Conservation (phyloP, 495 filamentous ascomycete genomes). For the Tuber calosporum region DNA sequence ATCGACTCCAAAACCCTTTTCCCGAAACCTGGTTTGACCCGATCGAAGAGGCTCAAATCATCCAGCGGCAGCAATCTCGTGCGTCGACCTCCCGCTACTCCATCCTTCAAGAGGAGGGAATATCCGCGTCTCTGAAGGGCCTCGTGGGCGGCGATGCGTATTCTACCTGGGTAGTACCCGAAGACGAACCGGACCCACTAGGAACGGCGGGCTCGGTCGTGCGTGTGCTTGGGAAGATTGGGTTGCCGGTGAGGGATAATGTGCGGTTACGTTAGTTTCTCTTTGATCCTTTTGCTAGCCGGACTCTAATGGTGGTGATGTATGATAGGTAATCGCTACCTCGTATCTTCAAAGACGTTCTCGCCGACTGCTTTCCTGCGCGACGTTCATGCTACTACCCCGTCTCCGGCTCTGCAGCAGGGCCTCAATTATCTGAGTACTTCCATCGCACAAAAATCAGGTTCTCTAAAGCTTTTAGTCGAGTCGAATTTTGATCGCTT, state of each 20-base stretch:
- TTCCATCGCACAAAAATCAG: constrained; percentile 95
- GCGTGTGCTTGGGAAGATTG: constrained; percentile 62
- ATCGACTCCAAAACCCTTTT: constrained; percentile 71
- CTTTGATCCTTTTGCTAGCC: constrained; percentile 3
- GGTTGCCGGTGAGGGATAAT: constrained; percentile 81
- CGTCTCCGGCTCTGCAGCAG: constrained; percentile 66
- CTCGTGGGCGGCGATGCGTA: constrained; percentile 28
- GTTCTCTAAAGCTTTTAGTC: constrained; percentile 86
- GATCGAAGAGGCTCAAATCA: constrained; percentile 37
- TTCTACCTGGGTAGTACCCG: constrained; percentile 50
- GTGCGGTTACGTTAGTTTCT: constrained; percentile 58
- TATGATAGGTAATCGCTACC: constrained; percentile 70
- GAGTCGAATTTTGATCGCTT: constrained; percentile 98
- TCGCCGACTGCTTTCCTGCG: constrained; percentile 85
- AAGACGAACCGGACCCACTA: constrained; percentile 86
- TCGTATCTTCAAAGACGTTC: constrained; percentile 91
- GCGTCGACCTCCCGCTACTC: constrained; percentile 41
- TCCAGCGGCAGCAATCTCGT: constrained; percentile 34
- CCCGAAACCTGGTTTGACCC: constrained; percentile 75
- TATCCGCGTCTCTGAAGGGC: constrained; percentile 35
- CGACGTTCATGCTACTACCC: constrained; percentile 76
- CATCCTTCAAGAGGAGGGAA: constrained; percentile 39
- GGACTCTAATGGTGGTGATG: constrained; percentile 14
- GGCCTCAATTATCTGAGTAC: constrained; percentile 75
- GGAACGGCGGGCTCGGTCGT: constrained; percentile 79